Conservation (phyloP, 176 grass and related monocot genomes). For the Carex pumila region DNA sequence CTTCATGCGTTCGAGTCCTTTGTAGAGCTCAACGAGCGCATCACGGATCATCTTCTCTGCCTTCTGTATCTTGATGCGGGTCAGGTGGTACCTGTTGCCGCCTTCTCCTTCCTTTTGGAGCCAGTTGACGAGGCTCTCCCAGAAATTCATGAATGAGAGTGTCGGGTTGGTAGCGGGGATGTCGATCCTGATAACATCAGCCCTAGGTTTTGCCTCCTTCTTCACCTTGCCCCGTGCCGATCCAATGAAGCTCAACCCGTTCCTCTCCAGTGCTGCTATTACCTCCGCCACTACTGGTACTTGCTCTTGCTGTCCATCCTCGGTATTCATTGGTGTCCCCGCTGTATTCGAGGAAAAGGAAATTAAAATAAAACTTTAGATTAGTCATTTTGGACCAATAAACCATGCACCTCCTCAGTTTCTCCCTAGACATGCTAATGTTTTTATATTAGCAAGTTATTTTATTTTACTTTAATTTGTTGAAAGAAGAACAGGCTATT, state of each 20-base stretch:
- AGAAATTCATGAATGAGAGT: slow-evolving; percentile 54
- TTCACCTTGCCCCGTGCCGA: slow-evolving; percentile 38
- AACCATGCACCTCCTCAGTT: neutral
- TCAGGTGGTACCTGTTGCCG: slow-evolving; percentile 43
- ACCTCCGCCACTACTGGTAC: slow-evolving; percentile 68
- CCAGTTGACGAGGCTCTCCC: slow-evolving; percentile 79
- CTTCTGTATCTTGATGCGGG: slow-evolving; percentile 84
- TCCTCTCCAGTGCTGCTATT: slow-evolving; percentile 82
- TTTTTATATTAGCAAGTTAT: neutral
- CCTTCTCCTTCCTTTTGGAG: slow-evolving; percentile 61
- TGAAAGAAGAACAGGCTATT: neutral
- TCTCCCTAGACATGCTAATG: neutral
- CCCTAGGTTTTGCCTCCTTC: slow-evolving; percentile 38
- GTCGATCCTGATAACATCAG: slow-evolving; percentile 53
- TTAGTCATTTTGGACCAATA: neutral
- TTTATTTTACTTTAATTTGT: neutral
- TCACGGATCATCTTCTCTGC: slow-evolving; percentile 93
- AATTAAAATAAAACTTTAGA: neutral
- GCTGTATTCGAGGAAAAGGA: neutral
- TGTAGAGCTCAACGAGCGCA: slow-evolving; percentile 76
- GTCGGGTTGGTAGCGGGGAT: slow-evolving; percentile 73
- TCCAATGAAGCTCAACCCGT: slow-evolving; percentile 76
- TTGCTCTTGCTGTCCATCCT: slow-evolving; percentile 41
- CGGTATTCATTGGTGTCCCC: slow-evolving; percentile 21
- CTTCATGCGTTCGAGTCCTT: slow-evolving; percentile 74